Base-by-base conservation (phyloP, 2,329 filamentous ascomycete genomes). In the Colletotrichum trifolii region DNA sequence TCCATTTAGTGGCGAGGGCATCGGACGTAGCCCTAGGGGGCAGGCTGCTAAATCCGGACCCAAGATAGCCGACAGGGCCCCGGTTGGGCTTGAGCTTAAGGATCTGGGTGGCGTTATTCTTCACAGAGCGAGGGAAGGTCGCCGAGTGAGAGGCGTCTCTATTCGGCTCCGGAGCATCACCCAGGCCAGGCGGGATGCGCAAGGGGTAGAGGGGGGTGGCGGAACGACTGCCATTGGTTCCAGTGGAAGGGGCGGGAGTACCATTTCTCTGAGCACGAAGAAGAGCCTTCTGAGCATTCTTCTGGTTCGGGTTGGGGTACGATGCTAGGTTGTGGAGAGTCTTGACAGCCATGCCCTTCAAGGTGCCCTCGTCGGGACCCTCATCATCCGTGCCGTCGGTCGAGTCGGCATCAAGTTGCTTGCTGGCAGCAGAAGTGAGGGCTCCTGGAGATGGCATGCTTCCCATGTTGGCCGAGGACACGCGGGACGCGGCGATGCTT, bases 261-360 rank as follows among this genome's bases (percentile, higher is more conserved):
- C 68, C 36, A 56, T 64, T 34, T 36, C 69, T 66, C 38, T 71
- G 70, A 66, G 69, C 70, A 25, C 74, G 72, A 57, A 75, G 73
- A 63, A 86, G 79, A 15, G 78, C 75, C 68, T 77, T 81, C 73
- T 82, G 83, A 63, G 85, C 85, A 46, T 74, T 76, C 72, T 82
- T 82, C 72, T 86, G 85, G 71, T 78, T 82, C 8, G 84, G 84
- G 68, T 87, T 87, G 5, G 81, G 77, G 68, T 86, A 87, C 2
- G 85, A 87, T 13, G 85, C 85, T 68, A 87, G 71, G 68, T 83
- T 87, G 43, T 82, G 80, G 25, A 87, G 76, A 36, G 79, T 82
- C 69, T 85, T 85, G 70, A 82, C 78, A 11, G 77, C 75, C 67
- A 80, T 76, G 49, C 74, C 79, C 63, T 77, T 73, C 54, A 81